Evolutionary conservation across 108 stramenopile genomes (phyloP), one percentile per base, ranked within the genome.

Genomic region (Poteriospumella lacustris): DNA sequence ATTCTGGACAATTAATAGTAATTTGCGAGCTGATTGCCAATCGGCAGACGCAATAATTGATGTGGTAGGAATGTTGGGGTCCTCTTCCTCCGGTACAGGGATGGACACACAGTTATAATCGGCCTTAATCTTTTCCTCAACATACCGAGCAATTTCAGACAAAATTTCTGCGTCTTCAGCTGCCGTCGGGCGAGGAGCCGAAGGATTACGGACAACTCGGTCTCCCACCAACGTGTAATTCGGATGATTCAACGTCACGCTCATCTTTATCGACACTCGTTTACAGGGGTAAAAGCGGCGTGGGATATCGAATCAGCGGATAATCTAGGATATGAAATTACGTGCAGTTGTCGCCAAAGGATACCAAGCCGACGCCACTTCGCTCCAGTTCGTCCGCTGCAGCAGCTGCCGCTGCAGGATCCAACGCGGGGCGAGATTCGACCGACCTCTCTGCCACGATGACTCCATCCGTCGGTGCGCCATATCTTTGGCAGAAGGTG

Each of bases 1-100:
- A 24, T 79, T 79, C 44, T 79, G 79, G 31, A 79, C 5, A 15
- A 79, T 59, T 29, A 79, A 24, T 26, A 79, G 40, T 24, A 79
- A 68, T 40, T 75, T 79, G 0, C 62, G 2, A 24, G 70, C 52
- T 5, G 0, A 68, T 1, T 33, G 2, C 68, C 68, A 73, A 43
- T 79, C 68, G 26, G n/a, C 34, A 3, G 79, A 58, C 39, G 68
- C 42, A 15, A 79, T 24, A 0, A 79, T 44, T 1, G 40, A 29
- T 15, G 68, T 69, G 31, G 15, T 58, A 29, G 58, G 38, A 19
- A 29, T 69, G 31, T 28, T 58, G 19, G 58, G 38, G 34, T 68
- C 70, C 38, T 67, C 34, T n/a, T 79, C 79, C 1, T 79, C 79
- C n/a, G 79, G 70, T 5, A 73, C 24, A 5, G 52, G 79, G 38